Base-by-base conservation (phyloP, 768 basidiomycete genomes). In the Suillus discolor region DNA sequence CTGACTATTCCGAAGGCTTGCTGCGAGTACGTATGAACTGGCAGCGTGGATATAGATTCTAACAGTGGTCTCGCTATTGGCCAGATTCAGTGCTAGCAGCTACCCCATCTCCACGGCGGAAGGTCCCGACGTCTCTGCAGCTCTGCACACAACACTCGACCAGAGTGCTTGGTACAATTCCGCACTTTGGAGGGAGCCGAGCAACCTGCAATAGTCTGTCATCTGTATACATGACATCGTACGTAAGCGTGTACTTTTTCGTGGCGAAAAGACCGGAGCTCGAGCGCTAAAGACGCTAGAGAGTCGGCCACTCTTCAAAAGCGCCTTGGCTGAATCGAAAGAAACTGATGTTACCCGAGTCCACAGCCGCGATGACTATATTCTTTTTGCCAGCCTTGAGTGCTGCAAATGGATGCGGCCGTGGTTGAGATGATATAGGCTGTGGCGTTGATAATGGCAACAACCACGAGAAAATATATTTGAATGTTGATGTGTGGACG, bases 321-420 rank as follows among this genome's bases (percentile, higher is more conserved):
- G 83, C 87, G 0, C 94, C 93, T 72, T 95, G 84, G 8, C 91
- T 89, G 69, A 98, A 95, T 62, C 92, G 82, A 78, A 94, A 92
- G 81, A 97, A 96, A 69, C 92, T 91, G 51, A 90, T 90, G 68
- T 85, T 94, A 11, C 96, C 94, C 2, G 87, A 84, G 77, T 97
- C 96, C 6, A 96, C 95, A 2, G 86, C 93, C 2, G 96, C 96
- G 57, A 99, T 85, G 41, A 98, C 82, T 62, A 96, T 80, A 11
- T 83, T 89, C 73, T 93, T 93, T 74, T 89, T 92, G 0, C 97
- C 97, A 36, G 87, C 85, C 70, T 96, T 93, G 66, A 98, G 80
- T 6, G 86, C 85, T 67, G 87, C 84, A 72, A 97, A 96, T 0
- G 94, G 91, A 70, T 96, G 90, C 4, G 84, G 79, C 67, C 75